These are phyloP conservation scores for Panaeolus papilionaceus DNA, from an alignment of 768 basidiomycete species.

Conservation along the genomic window DNA sequence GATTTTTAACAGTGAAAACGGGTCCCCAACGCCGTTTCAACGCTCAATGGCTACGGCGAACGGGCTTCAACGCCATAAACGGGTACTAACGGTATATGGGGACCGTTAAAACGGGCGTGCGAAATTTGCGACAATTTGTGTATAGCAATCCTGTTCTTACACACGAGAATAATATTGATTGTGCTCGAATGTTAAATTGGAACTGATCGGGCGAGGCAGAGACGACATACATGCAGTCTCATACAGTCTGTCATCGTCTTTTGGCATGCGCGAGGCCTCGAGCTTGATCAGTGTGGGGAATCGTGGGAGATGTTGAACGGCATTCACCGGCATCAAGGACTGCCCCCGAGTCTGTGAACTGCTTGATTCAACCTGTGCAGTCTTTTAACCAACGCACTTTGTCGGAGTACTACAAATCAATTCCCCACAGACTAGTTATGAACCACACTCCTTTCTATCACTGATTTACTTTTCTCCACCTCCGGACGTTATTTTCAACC, in stretches of 20 bases:
- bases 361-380: background rate
- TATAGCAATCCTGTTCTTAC: background rate
- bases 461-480: background rate
- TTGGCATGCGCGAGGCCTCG: background rate
- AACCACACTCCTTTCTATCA: background rate
- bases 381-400: background rate
- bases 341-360: background rate
- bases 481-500: background rate
- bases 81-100: too few species aligned
- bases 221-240: too few species aligned
- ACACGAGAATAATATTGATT: background rate
- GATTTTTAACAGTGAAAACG: too few species aligned
- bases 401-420: background rate
- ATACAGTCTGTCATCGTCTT: background rate
- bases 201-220: background rate
- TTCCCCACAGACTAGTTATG: background rate
- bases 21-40: too few species aligned
- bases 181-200: background rate
- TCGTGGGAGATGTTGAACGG: background rate
- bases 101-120: too few species aligned
- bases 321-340: background rate
- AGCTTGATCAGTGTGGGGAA: slow-evolving; percentile 9
- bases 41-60: too few species aligned
- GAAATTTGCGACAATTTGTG: too few species aligned
- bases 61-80: too few species aligned